phyloP scores from a whole-genome alignment of 2,329 filamentous ascomycete species.

The Trichoderma semiorbis region DNA sequence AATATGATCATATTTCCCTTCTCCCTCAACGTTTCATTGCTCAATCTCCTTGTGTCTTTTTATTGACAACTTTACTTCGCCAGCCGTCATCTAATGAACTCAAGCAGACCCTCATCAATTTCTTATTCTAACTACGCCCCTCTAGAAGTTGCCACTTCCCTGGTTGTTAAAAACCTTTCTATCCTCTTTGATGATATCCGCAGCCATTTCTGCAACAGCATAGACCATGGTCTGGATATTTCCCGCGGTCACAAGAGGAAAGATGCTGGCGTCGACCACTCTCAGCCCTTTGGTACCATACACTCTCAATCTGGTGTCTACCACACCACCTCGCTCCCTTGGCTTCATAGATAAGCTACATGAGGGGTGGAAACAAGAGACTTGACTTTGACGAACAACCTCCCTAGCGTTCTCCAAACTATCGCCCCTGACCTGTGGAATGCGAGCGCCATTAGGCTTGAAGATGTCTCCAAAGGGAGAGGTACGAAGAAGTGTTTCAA shows the following conservation, averaged over 20 bases:
- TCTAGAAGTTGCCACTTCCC: not conserved
- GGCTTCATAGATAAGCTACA: conserved; percentile 52
- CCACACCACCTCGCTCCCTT: conserved; percentile 42
- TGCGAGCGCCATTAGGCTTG: conserved; percentile 33
- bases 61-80: not conserved
- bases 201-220: conserved; percentile 39
- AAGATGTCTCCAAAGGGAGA: conserved; percentile 39
- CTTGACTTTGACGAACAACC: conserved; percentile 33
- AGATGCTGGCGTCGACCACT: conserved; percentile 45
- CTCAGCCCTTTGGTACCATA: conserved; percentile 44
- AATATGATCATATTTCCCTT: not conserved
- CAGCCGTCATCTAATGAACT: not conserved
- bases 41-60: not conserved
- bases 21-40: not conserved
- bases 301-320: conserved; percentile 40
- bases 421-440: conserved; percentile 25
- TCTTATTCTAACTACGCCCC: not conserved
- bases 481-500: conserved; percentile 36
- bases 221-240: conserved; percentile 33
- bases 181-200: conserved; percentile 32
- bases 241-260: conserved; percentile 41
- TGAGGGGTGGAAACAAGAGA: conserved; percentile 44
- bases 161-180: not conserved
- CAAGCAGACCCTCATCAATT: not conserved
- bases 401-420: conserved; percentile 35